Evolutionary conservation across 1,284 basidiomycete genomes (phyloP).

Genomic region (Inonotus hispidus): DNA sequence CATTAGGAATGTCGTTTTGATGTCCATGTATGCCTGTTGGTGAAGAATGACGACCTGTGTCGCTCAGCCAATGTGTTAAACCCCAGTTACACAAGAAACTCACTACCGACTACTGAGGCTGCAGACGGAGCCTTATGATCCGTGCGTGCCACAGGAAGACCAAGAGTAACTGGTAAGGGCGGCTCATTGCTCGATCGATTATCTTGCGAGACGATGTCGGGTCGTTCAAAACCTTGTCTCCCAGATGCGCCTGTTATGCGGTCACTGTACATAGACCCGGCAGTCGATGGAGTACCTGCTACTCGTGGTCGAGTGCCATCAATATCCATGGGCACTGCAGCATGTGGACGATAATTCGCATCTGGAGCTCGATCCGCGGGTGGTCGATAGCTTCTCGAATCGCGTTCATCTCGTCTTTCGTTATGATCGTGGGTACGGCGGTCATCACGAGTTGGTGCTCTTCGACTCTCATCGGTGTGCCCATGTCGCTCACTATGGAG

Average conservation of each 20-base stretch:
- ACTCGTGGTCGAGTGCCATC: neutral
- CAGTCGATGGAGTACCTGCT: neutral
- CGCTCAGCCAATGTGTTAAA: neutral
- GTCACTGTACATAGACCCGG: conserved; percentile 9
- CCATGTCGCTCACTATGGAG: neutral
- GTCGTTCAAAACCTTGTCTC: neutral
- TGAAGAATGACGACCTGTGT: neutral
- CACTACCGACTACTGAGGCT: neutral
- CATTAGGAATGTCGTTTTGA: too few species aligned
- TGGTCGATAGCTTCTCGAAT: neutral
- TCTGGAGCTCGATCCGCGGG: neutral
- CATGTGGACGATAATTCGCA: neutral
- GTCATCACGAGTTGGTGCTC: neutral
- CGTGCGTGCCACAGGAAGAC: neutral
- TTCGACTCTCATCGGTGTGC: neutral
- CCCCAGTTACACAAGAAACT: neutral
- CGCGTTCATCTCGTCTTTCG: neutral
- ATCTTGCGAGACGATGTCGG: neutral
- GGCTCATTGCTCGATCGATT: neutral
- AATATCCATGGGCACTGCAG: conserved; percentile 7
- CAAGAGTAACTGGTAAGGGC: neutral
- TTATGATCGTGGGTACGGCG: neutral
- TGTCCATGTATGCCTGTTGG: neutral
- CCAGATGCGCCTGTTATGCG: neutral
- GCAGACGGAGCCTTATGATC: neutral